Conservation (phyloP, 805 yeast species). For the Yamadazyma olivae region DNA sequence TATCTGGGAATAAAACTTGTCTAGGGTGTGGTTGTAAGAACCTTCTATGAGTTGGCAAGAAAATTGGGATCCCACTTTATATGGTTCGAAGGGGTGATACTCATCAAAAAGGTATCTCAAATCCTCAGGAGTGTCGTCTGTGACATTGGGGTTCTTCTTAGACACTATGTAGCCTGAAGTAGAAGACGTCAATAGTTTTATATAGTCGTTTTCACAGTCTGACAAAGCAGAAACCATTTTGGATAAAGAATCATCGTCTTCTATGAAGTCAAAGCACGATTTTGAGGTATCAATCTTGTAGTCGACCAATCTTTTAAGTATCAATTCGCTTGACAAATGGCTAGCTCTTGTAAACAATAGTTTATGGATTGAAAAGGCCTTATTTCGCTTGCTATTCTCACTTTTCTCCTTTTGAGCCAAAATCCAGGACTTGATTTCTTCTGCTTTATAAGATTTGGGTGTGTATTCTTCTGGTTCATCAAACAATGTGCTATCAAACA, state of each 20-base stretch:
- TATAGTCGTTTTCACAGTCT: slow-evolving; percentile 44
- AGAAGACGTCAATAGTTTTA: slow-evolving; percentile 28
- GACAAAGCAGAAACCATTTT: slow-evolving; percentile 40
- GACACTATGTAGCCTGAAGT: slow-evolving; percentile 63
- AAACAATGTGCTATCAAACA: slow-evolving; percentile 57
- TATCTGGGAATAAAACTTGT: slow-evolving; percentile 77
- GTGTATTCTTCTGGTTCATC: slow-evolving; percentile 13
- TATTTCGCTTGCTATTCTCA: slow-evolving; percentile 30
- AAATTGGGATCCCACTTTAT: slow-evolving; percentile 27
- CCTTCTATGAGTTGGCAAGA: slow-evolving; percentile 35
- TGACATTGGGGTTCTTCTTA: slow-evolving; percentile 46
- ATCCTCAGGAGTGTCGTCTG: slow-evolving; percentile 25
- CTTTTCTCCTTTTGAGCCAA: slow-evolving; percentile 26
- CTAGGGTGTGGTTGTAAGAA: slow-evolving; percentile 74
- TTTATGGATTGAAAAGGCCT: slow-evolving; percentile 63
- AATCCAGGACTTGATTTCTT: slow-evolving; percentile 40
- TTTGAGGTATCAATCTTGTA: slow-evolving; percentile 47
- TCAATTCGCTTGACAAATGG: slow-evolving; percentile 73
- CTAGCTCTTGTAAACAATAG: slow-evolving; percentile 65
- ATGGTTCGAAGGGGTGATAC: slow-evolving; percentile 67
- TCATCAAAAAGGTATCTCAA: slow-evolving; percentile 56
- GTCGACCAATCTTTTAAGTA: slow-evolving; percentile 53
- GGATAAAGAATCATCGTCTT: slow-evolving; percentile 20
- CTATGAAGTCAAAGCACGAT: slow-evolving; percentile 27
- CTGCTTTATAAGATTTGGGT: slow-evolving; percentile 21